These are phyloP conservation scores for Periconia sp. DNA, from an alignment of 2,329 filamentous ascomycete species.

Conservation along the genomic window DNA sequence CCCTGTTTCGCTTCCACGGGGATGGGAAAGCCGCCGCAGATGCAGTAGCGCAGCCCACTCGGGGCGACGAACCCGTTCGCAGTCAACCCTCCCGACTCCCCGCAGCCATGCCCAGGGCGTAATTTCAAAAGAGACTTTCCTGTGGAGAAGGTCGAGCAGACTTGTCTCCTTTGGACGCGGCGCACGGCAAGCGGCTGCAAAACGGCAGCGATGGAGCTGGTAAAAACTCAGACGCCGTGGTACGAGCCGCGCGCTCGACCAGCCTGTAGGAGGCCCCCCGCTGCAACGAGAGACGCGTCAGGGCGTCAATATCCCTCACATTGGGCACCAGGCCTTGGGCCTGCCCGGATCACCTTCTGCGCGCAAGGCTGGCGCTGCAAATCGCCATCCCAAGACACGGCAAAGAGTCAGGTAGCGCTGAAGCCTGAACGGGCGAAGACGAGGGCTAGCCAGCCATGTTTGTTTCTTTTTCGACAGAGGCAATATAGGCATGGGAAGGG, in stretches of 20 bases:
- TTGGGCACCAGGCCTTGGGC: conserved; percentile 18
- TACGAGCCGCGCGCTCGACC: conserved; percentile 2
- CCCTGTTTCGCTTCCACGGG: conserved; percentile 43
- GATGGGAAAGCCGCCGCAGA: conserved; percentile 41
- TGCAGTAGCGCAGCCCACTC: conserved; percentile 39
- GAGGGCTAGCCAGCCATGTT: conserved; percentile 18
- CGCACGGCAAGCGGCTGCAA: conserved; percentile 15
- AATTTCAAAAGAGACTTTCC: conserved; percentile 38
- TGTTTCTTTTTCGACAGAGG: conserved; percentile 10
- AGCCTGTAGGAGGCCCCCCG: conserved; percentile 6
- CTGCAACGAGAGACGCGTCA: conserved; percentile 25
- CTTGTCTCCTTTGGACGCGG: conserved; percentile 18
- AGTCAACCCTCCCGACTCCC: conserved; percentile 45
- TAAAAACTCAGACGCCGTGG: conserved; percentile 6
- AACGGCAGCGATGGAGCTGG: conserved; percentile 26
- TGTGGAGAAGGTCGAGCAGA: conserved; percentile 30
- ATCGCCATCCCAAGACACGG: neutral
- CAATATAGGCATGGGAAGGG: conserved; percentile 18
- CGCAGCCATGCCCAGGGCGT: conserved; percentile 37
- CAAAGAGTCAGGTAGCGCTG: conserved; percentile 5
- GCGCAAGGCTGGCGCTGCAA: conserved; percentile 8
- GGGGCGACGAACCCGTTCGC: conserved; percentile 35
- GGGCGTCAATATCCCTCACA: conserved; percentile 20
- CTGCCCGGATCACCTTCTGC: conserved; percentile 12
- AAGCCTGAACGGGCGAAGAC: conserved; percentile 3